phyloP scores from a whole-genome alignment of 768 basidiomycete genomes.

The Hericium erinaceus region DNA sequence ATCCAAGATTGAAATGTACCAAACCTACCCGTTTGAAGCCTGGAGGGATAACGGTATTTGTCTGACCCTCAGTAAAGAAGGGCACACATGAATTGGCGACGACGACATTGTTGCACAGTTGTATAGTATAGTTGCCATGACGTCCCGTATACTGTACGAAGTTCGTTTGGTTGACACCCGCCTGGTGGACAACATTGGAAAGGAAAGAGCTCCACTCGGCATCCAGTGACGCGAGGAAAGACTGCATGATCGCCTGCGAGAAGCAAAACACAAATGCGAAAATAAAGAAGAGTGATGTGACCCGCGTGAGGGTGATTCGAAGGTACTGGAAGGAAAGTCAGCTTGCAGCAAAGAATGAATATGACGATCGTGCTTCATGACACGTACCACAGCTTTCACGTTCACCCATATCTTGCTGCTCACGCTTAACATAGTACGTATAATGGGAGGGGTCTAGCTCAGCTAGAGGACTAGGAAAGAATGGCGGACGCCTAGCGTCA shows the following conservation, averaged over 20 bases:
- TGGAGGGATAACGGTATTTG: no score
- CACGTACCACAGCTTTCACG: neutral
- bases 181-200: slow-evolving; percentile 27
- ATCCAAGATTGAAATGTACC: no score
- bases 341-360: neutral
- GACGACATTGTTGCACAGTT: slow-evolving; percentile 35
- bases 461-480: no score
- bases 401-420: neutral
- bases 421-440: neutral
- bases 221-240: slow-evolving; percentile 39
- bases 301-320: slow-evolving; percentile 22
- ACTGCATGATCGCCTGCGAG: slow-evolving; percentile 41
- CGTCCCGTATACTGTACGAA: slow-evolving; percentile 22
- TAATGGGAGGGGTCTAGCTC: no score
- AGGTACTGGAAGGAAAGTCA: slow-evolving; percentile 16
- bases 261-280: slow-evolving; percentile 43
- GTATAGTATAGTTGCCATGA: slow-evolving; percentile 20
- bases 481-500: no score
- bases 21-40: no score
- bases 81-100: no score
- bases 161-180: slow-evolving; percentile 26
- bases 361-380: neutral
- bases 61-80: no score
- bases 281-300: slow-evolving; percentile 36
- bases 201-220: slow-evolving; percentile 29